Conservation (phyloP, 1,139 yeast species). For the Yamadazyma dendronema region DNA sequence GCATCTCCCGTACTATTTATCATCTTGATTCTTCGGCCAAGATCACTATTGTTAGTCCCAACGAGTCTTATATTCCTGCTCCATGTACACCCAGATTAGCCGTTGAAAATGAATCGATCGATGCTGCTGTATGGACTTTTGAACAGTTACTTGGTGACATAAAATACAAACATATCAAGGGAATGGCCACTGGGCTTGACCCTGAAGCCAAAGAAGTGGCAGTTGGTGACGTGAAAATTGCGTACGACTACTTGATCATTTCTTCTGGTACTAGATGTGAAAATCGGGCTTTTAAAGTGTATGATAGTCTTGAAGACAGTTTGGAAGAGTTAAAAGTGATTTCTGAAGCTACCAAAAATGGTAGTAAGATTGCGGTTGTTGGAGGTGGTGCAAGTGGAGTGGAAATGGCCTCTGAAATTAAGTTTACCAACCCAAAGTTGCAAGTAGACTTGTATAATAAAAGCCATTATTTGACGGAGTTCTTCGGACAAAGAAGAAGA, state of each 20-base stretch:
- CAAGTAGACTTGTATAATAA: conserved; percentile 24
- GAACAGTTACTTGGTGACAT: conserved; percentile 6
- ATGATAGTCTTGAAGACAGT: conserved; percentile 13
- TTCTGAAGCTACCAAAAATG: conserved; percentile 12
- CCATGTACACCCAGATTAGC: conserved; percentile 26
- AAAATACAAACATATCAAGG: conserved; percentile 14
- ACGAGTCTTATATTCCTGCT: conserved; percentile 18
- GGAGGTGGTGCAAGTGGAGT: conserved; percentile 36
- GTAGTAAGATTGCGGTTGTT: conserved; percentile 23
- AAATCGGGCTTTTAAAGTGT: conserved; percentile 21
- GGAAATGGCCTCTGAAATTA: conserved; percentile 30
- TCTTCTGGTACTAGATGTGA: conserved; percentile 25
- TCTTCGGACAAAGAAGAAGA: conserved; percentile 11
- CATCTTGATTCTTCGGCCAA: conserved; percentile 6
- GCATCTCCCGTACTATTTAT: conserved; percentile 17
- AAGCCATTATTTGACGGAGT: conserved; percentile 17
- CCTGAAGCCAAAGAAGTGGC: conserved; percentile 11
- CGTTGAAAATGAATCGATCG: conserved; percentile 19
- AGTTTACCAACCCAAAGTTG: conserved; percentile 14
- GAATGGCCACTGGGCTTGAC: conserved; percentile 18
- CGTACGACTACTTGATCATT: conserved; percentile 25
- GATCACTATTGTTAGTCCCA: conserved; percentile 17
- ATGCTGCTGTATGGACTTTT: conserved; percentile 16
- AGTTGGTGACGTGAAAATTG: conserved; percentile 13
- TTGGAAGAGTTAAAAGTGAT: conserved; percentile 13